These are phyloP conservation scores for Erigeron philadelphicus DNA, from an alignment of 140 eudicot genomes.

Conservation along the genomic window DNA sequence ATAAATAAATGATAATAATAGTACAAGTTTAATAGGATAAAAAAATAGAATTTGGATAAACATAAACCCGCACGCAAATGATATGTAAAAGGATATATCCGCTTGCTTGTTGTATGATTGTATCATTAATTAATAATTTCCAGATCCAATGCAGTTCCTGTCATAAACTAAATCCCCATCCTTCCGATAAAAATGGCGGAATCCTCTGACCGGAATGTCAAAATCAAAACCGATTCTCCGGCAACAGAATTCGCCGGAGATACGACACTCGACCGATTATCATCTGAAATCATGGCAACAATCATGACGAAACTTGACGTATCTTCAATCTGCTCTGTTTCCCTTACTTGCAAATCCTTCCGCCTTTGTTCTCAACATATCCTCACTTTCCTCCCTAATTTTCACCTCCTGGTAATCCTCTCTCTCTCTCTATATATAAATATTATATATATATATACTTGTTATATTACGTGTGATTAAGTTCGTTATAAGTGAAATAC, in stretches of 20 bases:
- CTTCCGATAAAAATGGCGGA: conserved; percentile 32
- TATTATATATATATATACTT: too few species aligned
- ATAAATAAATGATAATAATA: too few species aligned
- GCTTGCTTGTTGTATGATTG: conserved; percentile 2
- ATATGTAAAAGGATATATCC: neutral
- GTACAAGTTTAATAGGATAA: too few species aligned
- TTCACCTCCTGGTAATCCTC: conserved; percentile 59
- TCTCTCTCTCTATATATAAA: neutral
- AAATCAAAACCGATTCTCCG: conserved; percentile 23
- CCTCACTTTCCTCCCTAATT: conserved; percentile 61
- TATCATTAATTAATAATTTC: neutral
- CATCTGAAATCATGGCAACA: conserved; percentile 60
- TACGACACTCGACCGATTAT: conserved; percentile 50
- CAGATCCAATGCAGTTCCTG: conserved; percentile 24
- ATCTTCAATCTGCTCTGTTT: conserved; percentile 70
- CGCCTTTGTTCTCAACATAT: conserved; percentile 46
- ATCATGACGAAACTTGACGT: conserved; percentile 75
- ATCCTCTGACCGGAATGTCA: conserved; percentile 26
- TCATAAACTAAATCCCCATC: too few species aligned
- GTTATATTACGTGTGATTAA: too few species aligned
- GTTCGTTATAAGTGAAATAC: too few species aligned
- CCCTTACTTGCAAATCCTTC: conserved; percentile 59
- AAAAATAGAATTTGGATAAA: too few species aligned
- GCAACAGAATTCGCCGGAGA: conserved; percentile 6
- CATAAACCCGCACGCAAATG: too few species aligned